phyloP scores from a whole-genome alignment of 2,329 filamentous ascomycete genomes.

The Incumbomyces delicatus region DNA sequence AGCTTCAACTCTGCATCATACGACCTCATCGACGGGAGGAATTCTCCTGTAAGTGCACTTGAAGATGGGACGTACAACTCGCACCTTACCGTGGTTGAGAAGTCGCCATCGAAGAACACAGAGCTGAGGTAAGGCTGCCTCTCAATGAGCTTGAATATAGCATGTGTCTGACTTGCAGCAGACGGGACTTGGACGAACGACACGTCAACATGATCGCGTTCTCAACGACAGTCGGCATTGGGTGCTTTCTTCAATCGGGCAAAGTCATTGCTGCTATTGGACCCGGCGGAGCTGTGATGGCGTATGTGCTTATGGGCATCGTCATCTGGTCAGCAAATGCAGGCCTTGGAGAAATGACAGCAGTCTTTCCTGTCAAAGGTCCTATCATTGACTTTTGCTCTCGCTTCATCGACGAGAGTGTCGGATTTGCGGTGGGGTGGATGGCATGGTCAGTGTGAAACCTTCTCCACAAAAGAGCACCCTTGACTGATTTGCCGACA shows the following conservation, averaged over 20 bases:
- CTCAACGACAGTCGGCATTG: slow-evolving; percentile 14
- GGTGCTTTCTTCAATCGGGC: slow-evolving; percentile 16
- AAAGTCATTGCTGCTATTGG: slow-evolving; percentile 13
- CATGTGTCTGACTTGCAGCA: neutral
- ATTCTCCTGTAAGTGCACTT: neutral
- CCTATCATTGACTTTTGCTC: slow-evolving; percentile 29
- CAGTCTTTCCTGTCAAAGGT: slow-evolving; percentile 30
- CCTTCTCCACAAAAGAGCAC: too few species aligned
- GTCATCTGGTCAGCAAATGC: slow-evolving; percentile 36
- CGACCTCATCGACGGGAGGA: slow-evolving; percentile 1
- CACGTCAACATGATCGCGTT: slow-evolving; percentile 18
- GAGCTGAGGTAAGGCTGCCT: neutral
- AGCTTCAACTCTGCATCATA: neutral
- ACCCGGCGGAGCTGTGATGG: slow-evolving; percentile 13
- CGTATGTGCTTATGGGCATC: slow-evolving; percentile 34
- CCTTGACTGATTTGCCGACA: neutral
- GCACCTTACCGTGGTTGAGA: slow-evolving; percentile 2
- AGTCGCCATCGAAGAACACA: slow-evolving; percentile 1
- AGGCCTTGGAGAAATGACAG: slow-evolving; percentile 33
- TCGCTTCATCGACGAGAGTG: slow-evolving; percentile 30
- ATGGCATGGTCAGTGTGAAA: slow-evolving; percentile 29
- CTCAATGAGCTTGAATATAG: neutral
- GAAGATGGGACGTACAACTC: slow-evolving; percentile 3
- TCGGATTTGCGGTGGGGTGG: slow-evolving; percentile 36
- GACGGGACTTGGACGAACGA: neutral